Base-by-base conservation (phyloP, 306 rosid species). In the Pachyrhizus erosus region DNA sequence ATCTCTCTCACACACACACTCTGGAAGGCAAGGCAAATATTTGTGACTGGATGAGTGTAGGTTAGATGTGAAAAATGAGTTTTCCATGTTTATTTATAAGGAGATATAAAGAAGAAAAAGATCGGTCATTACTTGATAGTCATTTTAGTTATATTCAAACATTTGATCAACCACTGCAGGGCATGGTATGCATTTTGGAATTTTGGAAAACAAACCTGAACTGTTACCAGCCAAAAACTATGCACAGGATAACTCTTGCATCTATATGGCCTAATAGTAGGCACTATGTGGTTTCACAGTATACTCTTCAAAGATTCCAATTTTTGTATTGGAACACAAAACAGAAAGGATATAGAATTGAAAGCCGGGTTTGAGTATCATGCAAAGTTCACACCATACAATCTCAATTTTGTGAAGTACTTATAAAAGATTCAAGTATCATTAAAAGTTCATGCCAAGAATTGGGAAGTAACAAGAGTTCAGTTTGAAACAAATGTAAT, bases 401-500 rank as follows among this genome's bases (percentile, higher is more conserved):
- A 13, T 70, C 33, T 3, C 52, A 37, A 39, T 60, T 26, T 71
- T 20, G 12, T 61, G 75, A 52, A 34, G n/a, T 26, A 51, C 26
- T 15, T 39, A 26, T 5, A 31, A 20, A 29, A 18, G 17, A 26
- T 23, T 1, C n/a, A 67, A 61, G 17, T 49, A 42, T 73, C 43
- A 13, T 82, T 75, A 27, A 67, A 43, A 75, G 21, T 82, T 31
- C 43, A 57, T 76, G 33, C 72, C 29, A 7, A 37, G 24, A 55
- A 55, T 20, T 55, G 45, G 76, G 64, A 69, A 82, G 46, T 62
- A 24, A 49, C 23, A 34, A 6, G 46, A 52, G 70, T 68, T 43
- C 42, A 76, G 31, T 45, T 82, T 11, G 72, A 67, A 42, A 55
- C 65, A 67, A 68, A 55, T 42, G 65, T 29, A 58, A 72, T 60